These are phyloP conservation scores for Cyclotella baltica DNA, from an alignment of 108 stramenopile species.

Conservation along the genomic window DNA sequence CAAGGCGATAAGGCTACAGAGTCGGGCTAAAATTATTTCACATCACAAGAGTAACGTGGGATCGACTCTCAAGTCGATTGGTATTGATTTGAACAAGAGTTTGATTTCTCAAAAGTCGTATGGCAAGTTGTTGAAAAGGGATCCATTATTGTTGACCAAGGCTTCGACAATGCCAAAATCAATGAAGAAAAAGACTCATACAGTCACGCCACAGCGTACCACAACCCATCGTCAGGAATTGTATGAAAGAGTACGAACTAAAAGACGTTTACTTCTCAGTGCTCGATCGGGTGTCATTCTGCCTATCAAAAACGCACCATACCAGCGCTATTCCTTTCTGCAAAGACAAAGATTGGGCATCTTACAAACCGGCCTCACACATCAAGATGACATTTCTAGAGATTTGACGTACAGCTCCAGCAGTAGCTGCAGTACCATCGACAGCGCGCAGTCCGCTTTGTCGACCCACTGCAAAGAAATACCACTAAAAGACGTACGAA, in stretches of 20 bases:
- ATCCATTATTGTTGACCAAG: background rate
- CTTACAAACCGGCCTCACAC: background rate
- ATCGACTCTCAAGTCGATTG: slow-evolving; percentile 17
- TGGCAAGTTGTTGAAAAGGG: no score
- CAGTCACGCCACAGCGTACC: background rate
- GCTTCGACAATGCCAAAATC: background rate
- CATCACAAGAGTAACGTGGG: slow-evolving; percentile 3
- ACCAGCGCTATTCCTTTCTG: slow-evolving; percentile 7
- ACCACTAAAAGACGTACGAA: background rate
- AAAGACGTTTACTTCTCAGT: background rate
- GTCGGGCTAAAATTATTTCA: background rate
- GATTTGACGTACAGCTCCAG: background rate
- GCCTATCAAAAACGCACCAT: background rate
- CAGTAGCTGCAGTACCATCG: background rate
- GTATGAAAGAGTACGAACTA: background rate
- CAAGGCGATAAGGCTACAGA: background rate
- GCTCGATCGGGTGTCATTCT: background rate
- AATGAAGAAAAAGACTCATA: background rate
- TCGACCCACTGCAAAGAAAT: slow-evolving; percentile 2
- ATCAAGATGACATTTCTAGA: background rate
- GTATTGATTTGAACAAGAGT: background rate
- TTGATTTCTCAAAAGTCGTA: background rate
- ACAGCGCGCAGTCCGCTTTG: background rate
- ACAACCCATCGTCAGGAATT: background rate
- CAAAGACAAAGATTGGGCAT: background rate